Percentiles rank a stretch among this genome's conserved stretches.
phyloP scores from a whole-genome alignment of 352 stramenopile genomes.

The Phytophthora kernoviae region DNA sequence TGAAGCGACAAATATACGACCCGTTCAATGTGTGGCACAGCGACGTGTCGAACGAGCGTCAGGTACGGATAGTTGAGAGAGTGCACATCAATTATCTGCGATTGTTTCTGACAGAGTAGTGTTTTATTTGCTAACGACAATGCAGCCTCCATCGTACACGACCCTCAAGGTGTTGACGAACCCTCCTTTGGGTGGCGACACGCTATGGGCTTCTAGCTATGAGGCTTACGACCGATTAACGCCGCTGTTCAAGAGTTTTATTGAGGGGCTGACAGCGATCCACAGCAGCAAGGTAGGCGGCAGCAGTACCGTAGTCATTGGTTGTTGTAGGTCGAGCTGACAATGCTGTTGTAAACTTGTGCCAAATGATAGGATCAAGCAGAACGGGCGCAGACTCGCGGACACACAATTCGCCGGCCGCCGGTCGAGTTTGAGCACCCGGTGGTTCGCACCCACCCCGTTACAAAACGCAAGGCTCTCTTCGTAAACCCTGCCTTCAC shows the following conservation, averaged over 20 bases:
- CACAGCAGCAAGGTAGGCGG: slow-evolving; percentile 32
- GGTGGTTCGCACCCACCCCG: slow-evolving; percentile 1
- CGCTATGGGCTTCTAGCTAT: slow-evolving; percentile 37
- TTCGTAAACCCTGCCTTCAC: slow-evolving; percentile 42
- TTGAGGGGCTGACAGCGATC: slow-evolving; percentile 39
- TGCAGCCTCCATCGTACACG: slow-evolving; percentile 18
- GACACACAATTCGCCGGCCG: background rate
- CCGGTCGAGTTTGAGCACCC: slow-evolving; percentile 29
- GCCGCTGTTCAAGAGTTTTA: slow-evolving; percentile 30
- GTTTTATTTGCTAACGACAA: no score
- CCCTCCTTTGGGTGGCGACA: slow-evolving; percentile 36
- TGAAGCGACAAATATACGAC: slow-evolving; percentile 20
- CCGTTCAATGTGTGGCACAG: slow-evolving; percentile 32
- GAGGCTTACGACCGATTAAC: slow-evolving; percentile 46
- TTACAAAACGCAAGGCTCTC: slow-evolving; percentile 13
- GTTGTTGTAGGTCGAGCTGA: background rate
- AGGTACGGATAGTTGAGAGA: background rate
- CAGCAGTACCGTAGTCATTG: background rate
- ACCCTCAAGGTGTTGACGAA: slow-evolving; percentile 19
- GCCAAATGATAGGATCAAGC: slow-evolving; percentile 16
- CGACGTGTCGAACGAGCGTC: slow-evolving; percentile 36
- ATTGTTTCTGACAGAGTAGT: no score
- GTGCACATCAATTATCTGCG: no score
- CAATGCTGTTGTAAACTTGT: background rate
- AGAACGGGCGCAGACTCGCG: slow-evolving; percentile 8